Evolutionary conservation across 257 asterid species (phyloP).

Genomic region (Solanum chaucha): DNA sequence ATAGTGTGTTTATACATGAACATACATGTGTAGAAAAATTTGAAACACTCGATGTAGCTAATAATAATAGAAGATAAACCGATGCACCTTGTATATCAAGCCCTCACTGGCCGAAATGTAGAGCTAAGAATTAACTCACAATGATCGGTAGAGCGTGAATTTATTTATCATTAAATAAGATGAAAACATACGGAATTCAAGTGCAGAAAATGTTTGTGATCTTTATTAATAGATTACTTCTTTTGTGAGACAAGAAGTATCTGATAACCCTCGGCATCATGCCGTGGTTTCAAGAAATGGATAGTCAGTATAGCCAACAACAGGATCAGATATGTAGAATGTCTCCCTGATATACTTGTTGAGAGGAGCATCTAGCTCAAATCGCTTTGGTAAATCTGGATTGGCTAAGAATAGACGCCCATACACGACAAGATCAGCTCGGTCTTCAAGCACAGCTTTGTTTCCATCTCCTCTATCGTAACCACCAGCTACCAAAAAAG

Average conservation of each 20-base stretch:
- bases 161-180: neutral
- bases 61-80: neutral
- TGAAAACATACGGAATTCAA: neutral
- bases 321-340: neutral
- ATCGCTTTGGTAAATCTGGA: neutral
- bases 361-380: neutral
- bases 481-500: neutral
- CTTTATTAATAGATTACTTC: neutral
- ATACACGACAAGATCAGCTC: neutral
- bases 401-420: neutral
- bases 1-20: neutral
- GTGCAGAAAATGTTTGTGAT: neutral
- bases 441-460: neutral
- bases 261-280: neutral
- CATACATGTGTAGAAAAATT: neutral
- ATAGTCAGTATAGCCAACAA: neutral
- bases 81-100: neutral
- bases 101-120: neutral
- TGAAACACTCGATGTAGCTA: neutral
- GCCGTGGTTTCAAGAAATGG: slow-evolving; percentile 5
- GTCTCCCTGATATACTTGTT: neutral
- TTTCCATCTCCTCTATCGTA: neutral
- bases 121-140: neutral
- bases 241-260: neutral
- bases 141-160: neutral